A percentile compares a stretch with the other conserved stretches of the same genome.
These are phyloP conservation scores for Ophiosphaerella korrae DNA, from an alignment of 2,329 filamentous ascomycete species.

Conservation along the genomic window DNA sequence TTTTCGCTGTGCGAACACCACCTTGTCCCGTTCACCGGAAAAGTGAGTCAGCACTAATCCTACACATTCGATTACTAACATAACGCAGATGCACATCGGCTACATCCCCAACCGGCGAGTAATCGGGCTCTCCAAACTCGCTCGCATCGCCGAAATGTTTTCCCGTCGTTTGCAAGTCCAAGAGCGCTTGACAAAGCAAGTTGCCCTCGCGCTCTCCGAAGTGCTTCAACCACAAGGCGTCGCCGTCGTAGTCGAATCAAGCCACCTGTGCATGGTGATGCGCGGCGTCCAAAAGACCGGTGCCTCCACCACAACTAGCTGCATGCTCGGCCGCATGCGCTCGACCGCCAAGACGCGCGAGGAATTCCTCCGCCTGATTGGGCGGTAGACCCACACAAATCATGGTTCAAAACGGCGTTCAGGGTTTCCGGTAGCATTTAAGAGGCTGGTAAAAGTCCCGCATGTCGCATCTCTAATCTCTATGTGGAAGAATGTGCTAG, in stretches of 20 bases:
- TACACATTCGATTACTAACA: constrained; percentile 10
- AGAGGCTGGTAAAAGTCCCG: neutral
- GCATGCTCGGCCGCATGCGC: constrained; percentile 95
- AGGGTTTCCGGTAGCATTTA: neutral
- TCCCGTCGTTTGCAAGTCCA: constrained; percentile 91
- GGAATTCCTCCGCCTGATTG: constrained; percentile 82
- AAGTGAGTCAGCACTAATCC: constrained; percentile 60
- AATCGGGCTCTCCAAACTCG: constrained; percentile 93
- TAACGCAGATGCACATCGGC: constrained; percentile 88
- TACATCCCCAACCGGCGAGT: constrained; percentile 93
- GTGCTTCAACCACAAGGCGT: constrained; percentile 93
- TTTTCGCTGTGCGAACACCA: constrained; percentile 97
- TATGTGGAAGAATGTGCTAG: neutral
- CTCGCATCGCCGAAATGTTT: constrained; percentile 97
- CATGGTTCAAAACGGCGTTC: constrained; percentile 1
- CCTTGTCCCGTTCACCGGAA: constrained; percentile 93
- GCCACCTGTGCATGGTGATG: constrained; percentile 98
- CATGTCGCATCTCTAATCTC: neutral
- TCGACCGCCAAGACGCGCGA: constrained; percentile 91
- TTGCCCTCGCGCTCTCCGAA: constrained; percentile 90
- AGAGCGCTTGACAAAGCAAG: constrained; percentile 93
- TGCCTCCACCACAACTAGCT: constrained; percentile 89
- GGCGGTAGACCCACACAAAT: constrained; percentile 20
- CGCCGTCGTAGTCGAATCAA: constrained; percentile 96
- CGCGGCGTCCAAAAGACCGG: constrained; percentile 93